Base-by-base conservation (phyloP, 129 eudicot genomes). In the Lonicera japonica region DNA sequence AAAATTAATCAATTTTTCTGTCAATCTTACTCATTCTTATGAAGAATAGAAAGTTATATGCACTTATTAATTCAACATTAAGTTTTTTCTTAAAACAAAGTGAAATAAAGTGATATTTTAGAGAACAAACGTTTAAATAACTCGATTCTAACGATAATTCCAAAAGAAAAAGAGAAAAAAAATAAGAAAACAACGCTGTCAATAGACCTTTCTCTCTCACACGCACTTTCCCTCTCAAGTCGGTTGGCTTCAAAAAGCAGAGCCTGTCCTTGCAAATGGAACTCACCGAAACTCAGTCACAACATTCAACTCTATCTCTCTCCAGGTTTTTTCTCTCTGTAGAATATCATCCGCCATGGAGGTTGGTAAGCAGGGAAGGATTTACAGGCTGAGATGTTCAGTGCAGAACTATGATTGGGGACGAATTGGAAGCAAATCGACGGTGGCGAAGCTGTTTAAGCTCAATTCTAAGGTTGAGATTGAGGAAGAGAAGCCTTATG, bases 391-490 rank as follows among this genome's bases (percentile, higher is more conserved):
- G 55, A 80, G 70, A 64, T 87, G 98, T 66, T 70, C 91, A 0
- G 98, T 92, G 3, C 80, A 82, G 72, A 82, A 74, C 12, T 88
- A 92, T 67, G 87, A 76, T 48, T 92, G 98, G 98, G 98, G 98
- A 0, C 79, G 81, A 72, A 63, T 73, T 34, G 98, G 94, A 8
- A 7, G 43, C 41, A 82, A 87, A 59, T 84, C 98, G 3, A 54
- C 73, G 7, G 98, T 85, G 5, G 90, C 83, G 11, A 75, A 77
- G 55, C 45, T 92, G 60, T 88, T 65, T 21, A 48, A 64, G 11
- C 63, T 51, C 0, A 91, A 91, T 39, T 71, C 74, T 10, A 86
- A 86, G 1, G 62, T 8, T n/a, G 75, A 58, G 24, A 74, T 82
- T 54, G 82, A 75, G 8, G 85, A 74, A 2, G 68, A 51, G 5